A percentile compares a stretch with the other conserved stretches of the same genome.
phyloP scores from a whole-genome alignment of 495 filamentous ascomycete genomes.

The Neurospora discreta region DNA sequence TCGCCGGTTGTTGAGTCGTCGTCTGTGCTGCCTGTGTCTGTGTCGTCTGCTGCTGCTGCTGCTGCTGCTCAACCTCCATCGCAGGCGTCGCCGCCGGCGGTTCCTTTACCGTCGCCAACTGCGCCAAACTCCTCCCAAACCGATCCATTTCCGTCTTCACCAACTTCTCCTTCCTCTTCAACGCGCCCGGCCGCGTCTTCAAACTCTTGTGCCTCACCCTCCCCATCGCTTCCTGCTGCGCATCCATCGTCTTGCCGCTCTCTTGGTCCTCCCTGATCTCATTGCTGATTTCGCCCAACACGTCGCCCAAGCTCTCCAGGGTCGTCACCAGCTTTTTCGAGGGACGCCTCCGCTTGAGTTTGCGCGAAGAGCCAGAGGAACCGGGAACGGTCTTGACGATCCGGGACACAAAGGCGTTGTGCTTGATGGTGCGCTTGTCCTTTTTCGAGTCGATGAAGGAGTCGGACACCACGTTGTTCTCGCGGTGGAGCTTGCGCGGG shows the following conservation, averaged over 20 bases:
- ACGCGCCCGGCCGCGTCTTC: constrained; percentile 60
- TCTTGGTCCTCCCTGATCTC: constrained; percentile 18
- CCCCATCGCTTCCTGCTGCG: constrained; percentile 26
- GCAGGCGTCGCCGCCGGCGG: constrained; percentile 1
- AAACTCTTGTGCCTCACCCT: constrained; percentile 60
- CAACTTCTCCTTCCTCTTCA: constrained; percentile 72
- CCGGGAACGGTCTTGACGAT: constrained; percentile 51
- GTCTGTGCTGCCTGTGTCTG: constrained; percentile 7
- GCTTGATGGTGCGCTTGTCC: constrained; percentile 68
- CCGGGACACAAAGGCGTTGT: constrained; percentile 59
- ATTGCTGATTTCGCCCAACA: constrained; percentile 48
- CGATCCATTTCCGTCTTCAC: constrained; percentile 69
- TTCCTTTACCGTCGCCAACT: constrained; percentile 40
- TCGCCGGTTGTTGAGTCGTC: constrained; percentile 24
- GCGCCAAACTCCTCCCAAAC: constrained; percentile 72
- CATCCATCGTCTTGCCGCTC: constrained; percentile 17
- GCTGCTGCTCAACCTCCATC: constrained; percentile 4
- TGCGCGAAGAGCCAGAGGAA: background rate
- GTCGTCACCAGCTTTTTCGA: constrained; percentile 68
- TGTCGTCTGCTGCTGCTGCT: constrained; percentile 1
- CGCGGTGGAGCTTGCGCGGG: constrained; percentile 32
- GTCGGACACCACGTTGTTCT: constrained; percentile 26
- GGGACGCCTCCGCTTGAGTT: constrained; percentile 48
- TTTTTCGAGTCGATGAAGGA: constrained; percentile 55
- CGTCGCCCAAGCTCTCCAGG: constrained; percentile 65